A percentile compares a stretch with the other conserved stretches of the same genome.
phyloP scores from a whole-genome alignment of 768 basidiomycete genomes.

The Macrolepiota dolichaula region DNA sequence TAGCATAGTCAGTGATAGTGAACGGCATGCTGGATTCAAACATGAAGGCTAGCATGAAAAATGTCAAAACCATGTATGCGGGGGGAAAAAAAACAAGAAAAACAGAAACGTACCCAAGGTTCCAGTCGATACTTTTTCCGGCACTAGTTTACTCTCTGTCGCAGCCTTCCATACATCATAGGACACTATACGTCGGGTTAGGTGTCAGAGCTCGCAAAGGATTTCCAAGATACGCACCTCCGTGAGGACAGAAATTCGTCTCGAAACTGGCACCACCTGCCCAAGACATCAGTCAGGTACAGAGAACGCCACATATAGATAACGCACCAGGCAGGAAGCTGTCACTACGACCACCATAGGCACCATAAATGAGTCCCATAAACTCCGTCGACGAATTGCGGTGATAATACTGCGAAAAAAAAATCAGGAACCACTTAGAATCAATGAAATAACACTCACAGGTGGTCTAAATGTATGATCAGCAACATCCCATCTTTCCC shows the following conservation, averaged over 20 bases:
- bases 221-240: slow-evolving; percentile 35
- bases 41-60: slow-evolving; percentile 43
- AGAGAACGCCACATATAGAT: not conserved
- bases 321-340: slow-evolving; percentile 52
- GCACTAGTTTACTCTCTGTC: slow-evolving; percentile 45
- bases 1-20: slow-evolving; percentile 62
- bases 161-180: slow-evolving; percentile 62
- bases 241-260: slow-evolving; percentile 63
- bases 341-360: slow-evolving; percentile 61
- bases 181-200: slow-evolving; percentile 35
- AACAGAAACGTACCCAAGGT: slow-evolving; percentile 40
- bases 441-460: slow-evolving; percentile 30
- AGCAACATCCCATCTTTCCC: slow-evolving; percentile 63
- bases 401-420: slow-evolving; percentile 50
- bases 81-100: no score
- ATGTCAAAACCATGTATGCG: not conserved
- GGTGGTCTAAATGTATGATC: slow-evolving; percentile 57
- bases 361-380: slow-evolving; percentile 63
- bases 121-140: slow-evolving; percentile 49
- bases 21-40: slow-evolving; percentile 62
- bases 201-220: not conserved
- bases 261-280: slow-evolving; percentile 55
- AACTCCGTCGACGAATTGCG: slow-evolving; percentile 62
- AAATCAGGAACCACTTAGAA: no score
- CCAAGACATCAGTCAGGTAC: not conserved